Conservation (phyloP, 768 basidiomycete species). For the Rhizopogon salebrosus region DNA sequence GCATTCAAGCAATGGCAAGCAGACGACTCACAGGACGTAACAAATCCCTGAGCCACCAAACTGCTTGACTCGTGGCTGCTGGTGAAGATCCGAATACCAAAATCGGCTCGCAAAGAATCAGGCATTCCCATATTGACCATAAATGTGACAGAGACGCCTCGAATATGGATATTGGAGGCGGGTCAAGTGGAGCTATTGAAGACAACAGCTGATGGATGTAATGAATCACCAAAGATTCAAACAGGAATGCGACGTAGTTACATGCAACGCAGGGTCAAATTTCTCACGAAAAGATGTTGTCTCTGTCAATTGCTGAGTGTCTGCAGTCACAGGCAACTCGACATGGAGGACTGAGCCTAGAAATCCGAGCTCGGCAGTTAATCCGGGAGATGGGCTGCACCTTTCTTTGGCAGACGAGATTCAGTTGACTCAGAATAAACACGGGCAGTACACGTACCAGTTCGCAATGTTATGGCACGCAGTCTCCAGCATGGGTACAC, state of each 20-base stretch:
- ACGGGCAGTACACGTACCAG: conserved; percentile 51
- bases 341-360: conserved; percentile 71
- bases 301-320: conserved; percentile 69
- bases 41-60: conserved; percentile 91
- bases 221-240: background rate
- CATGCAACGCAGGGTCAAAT: conserved; percentile 50
- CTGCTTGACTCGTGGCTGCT: conserved; percentile 75
- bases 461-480: conserved; percentile 81
- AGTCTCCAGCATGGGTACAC: conserved; percentile 75
- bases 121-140: conserved; percentile 92
- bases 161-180: conserved; percentile 55
- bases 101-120: conserved; percentile 86
- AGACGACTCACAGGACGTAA: conserved; percentile 62
- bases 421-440: conserved; percentile 4
- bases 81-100: conserved; percentile 79
- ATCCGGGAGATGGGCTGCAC: conserved; percentile 62
- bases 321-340: conserved; percentile 60
- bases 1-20: background rate
- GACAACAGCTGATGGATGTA: conserved; percentile 55
- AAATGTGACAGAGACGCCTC: conserved; percentile 61
- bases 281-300: conserved; percentile 45
- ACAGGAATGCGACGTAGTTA: conserved; percentile 16
- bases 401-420: conserved; percentile 54
- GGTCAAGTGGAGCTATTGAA: conserved; percentile 51
- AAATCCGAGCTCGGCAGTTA: conserved; percentile 75